These are phyloP conservation scores for Arachnopeziza araneosa DNA, from an alignment of 2,329 filamentous ascomycete genomes.

Conservation along the genomic window DNA sequence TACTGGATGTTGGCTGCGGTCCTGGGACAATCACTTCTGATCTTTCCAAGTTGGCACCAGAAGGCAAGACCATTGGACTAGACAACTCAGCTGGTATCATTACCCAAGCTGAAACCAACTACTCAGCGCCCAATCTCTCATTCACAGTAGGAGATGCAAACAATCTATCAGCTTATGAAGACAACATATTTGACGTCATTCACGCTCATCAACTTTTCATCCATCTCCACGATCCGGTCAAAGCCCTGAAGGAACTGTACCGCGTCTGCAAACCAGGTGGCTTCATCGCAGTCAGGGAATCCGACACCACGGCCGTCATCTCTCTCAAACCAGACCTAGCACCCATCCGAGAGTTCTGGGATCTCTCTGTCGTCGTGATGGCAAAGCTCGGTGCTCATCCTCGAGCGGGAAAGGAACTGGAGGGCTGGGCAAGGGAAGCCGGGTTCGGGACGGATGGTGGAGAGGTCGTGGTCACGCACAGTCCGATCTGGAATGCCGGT, in stretches of 20 bases:
- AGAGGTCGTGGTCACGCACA: neutral
- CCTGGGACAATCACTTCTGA: slow-evolving; percentile 43
- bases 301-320: neutral
- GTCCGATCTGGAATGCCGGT: neutral
- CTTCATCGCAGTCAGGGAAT: slow-evolving; percentile 44
- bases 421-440: slow-evolving; percentile 13
- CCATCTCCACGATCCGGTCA: slow-evolving; percentile 46
- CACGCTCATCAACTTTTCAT: slow-evolving; percentile 53
- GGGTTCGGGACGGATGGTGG: slow-evolving; percentile 9
- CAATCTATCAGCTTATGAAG: slow-evolving; percentile 31
- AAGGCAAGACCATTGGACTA: slow-evolving; percentile 36
- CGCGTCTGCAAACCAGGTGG: slow-evolving; percentile 48
- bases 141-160: slow-evolving; percentile 23
- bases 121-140: slow-evolving; percentile 14
- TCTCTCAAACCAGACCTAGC: slow-evolving; percentile 13
- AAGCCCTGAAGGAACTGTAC: slow-evolving; percentile 46
- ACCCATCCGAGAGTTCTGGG: slow-evolving; percentile 10
- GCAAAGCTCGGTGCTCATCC: slow-evolving; percentile 7
- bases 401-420: slow-evolving; percentile 8
- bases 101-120: slow-evolving; percentile 1
- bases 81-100: slow-evolving; percentile 25
- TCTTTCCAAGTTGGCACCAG: slow-evolving; percentile 34
- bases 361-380: slow-evolving; percentile 1
- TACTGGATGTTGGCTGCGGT: slow-evolving; percentile 45
- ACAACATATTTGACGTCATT: slow-evolving; percentile 48